phyloP scores from a whole-genome alignment of 495 filamentous ascomycete species.

The Aspergillus affinis region DNA sequence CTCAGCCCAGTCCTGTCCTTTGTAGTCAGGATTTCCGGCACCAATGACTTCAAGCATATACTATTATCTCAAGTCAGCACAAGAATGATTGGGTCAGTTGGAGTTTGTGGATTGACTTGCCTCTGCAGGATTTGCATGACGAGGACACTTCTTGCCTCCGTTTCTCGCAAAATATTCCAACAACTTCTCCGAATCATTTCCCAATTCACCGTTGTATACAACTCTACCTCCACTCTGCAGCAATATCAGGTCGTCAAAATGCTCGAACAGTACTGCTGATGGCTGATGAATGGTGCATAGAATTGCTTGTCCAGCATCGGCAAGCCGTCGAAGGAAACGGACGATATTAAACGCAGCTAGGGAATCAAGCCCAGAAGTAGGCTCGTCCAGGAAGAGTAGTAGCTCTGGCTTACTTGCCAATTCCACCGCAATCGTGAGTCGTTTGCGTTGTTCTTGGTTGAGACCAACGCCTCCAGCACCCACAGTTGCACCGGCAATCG shows the following conservation, averaged over 20 bases:
- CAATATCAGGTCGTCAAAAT: slow-evolving; percentile 71
- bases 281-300: slow-evolving; percentile 83
- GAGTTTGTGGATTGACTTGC: slow-evolving; percentile 19
- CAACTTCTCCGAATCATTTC: slow-evolving; percentile 52
- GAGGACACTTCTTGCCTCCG: slow-evolving; percentile 57
- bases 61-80: slow-evolving; percentile 13
- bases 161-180: slow-evolving; percentile 64
- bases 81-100: background rate
- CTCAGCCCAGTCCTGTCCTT: slow-evolving; percentile 61
- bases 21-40: slow-evolving; percentile 61
- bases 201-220: slow-evolving; percentile 69
- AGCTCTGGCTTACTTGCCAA: slow-evolving; percentile 65
- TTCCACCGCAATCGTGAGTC: slow-evolving; percentile 69
- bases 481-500: slow-evolving; percentile 56
- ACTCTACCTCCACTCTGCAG: slow-evolving; percentile 68
- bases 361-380: slow-evolving; percentile 71
- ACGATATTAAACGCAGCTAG: slow-evolving; percentile 66
- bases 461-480: slow-evolving; percentile 53
- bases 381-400: slow-evolving; percentile 75
- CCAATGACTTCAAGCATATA: slow-evolving; percentile 70
- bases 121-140: slow-evolving; percentile 62
- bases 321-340: slow-evolving; percentile 63
- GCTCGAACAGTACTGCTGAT: slow-evolving; percentile 66
- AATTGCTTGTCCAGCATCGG: slow-evolving; percentile 69
- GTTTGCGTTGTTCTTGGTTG: slow-evolving; percentile 62